Conservation (phyloP, 345 rosid genomes). For the Ricinus communis region DNA sequence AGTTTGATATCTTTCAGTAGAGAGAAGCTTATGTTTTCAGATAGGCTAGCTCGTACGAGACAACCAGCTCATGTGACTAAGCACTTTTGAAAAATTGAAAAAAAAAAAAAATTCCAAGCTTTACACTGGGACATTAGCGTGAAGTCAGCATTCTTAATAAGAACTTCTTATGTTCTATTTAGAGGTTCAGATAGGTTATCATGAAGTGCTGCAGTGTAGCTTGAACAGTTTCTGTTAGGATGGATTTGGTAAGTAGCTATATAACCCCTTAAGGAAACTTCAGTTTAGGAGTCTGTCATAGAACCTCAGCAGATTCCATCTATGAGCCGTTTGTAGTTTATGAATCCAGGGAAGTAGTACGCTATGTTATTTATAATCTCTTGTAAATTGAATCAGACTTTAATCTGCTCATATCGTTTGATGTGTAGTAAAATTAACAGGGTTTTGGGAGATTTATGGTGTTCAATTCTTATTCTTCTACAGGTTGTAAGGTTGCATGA, state of each 20-base stretch:
- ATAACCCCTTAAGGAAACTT: neutral
- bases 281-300: neutral
- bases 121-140: too few species aligned
- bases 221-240: too few species aligned
- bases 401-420: neutral
- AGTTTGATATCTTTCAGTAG: neutral
- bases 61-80: too few species aligned
- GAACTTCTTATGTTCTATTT: too few species aligned
- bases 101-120: too few species aligned
- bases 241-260: neutral
- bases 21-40: too few species aligned
- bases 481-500: neutral
- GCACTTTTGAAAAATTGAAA: too few species aligned
- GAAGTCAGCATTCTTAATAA: too few species aligned
- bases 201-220: too few species aligned
- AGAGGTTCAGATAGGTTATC: too few species aligned
- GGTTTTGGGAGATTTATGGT: neutral
- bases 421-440: neutral
- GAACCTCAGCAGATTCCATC: neutral
- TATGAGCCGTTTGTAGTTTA: neutral
- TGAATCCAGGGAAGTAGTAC: neutral
- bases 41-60: too few species aligned
- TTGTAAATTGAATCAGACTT: neutral
- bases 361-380: neutral
- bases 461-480: neutral